Conservation (phyloP, 1,139 yeast species). For the Candida buenavistaensis region DNA sequence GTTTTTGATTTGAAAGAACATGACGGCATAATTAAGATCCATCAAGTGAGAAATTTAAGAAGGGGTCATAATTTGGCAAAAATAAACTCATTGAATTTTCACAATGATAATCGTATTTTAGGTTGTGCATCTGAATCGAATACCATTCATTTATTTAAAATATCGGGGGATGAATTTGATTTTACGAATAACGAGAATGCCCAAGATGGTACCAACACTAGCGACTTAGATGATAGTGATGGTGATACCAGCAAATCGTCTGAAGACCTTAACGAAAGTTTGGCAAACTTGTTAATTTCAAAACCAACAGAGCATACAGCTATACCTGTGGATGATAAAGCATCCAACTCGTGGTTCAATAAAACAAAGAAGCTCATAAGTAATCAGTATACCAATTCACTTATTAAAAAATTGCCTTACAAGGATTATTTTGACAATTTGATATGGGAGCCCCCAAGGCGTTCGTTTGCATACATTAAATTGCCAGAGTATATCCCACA, state of each 20-base stretch:
- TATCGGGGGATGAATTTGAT: conserved; percentile 20
- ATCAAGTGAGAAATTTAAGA: conserved; percentile 54
- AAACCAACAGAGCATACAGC: conserved; percentile 18
- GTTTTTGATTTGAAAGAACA: conserved; percentile 30
- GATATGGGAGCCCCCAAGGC: conserved; percentile 46
- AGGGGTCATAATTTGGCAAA: conserved; percentile 66
- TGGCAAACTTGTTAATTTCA: conserved; percentile 42
- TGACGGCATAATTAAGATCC: conserved; percentile 18
- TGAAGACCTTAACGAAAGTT: conserved; percentile 45
- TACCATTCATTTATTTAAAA: conserved; percentile 64
- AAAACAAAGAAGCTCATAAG: conserved; percentile 27
- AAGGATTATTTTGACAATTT: conserved; percentile 43
- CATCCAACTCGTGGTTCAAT: conserved; percentile 16
- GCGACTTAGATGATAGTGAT: conserved; percentile 16
- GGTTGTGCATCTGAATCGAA: conserved; percentile 69
- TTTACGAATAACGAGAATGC: conserved; percentile 10
- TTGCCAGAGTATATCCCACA: conserved; percentile 33
- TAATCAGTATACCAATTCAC: conserved; percentile 38
- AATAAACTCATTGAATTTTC: conserved; percentile 58
- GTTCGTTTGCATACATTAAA: conserved; percentile 46
- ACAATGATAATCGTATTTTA: conserved; percentile 47
- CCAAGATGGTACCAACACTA: conserved; percentile 7
- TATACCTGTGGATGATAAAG: conserved; percentile 6
- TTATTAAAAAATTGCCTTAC: conserved; percentile 44
- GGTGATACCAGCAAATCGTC: conserved; percentile 14